These are phyloP conservation scores for Saccharomycopsis oosterbeekiorum DNA, from an alignment of 805 yeast genomes.

Conservation along the genomic window DNA sequence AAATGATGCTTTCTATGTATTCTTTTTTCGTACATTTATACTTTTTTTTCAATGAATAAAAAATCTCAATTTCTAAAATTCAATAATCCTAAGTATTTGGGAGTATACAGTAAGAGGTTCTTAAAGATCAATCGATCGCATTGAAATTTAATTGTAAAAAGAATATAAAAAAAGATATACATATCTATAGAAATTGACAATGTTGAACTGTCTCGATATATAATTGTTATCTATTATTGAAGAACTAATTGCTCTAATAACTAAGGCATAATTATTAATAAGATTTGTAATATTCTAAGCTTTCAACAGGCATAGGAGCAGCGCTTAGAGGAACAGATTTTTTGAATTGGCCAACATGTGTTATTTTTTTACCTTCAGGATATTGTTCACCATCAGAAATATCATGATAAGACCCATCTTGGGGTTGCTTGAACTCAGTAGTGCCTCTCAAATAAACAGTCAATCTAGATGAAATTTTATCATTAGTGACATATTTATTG, in stretches of 20 bases:
- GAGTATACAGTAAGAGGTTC: too few species aligned
- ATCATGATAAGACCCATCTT: not conserved
- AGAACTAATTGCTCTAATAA: too few species aligned
- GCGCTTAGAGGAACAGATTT: constrained; percentile 42
- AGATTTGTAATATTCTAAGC: constrained; percentile 20
- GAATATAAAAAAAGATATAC: too few species aligned
- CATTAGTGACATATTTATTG: constrained; percentile 22
- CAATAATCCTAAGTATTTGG: not conserved
- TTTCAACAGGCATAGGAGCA: constrained; percentile 46
- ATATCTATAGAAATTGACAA: too few species aligned
- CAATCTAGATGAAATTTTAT: constrained; percentile 7
- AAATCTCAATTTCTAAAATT: not conserved
- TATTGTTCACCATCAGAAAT: not conserved
- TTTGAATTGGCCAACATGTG: constrained; percentile 46
- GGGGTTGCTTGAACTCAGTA: constrained; percentile 3
- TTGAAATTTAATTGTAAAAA: too few species aligned
- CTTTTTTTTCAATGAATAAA: not conserved
- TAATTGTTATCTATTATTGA: too few species aligned
- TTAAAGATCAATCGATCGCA: too few species aligned
- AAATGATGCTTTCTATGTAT: not conserved
- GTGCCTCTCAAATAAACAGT: constrained; percentile 42
- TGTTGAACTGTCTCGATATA: too few species aligned
- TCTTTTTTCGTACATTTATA: not conserved
- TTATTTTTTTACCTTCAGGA: constrained; percentile 43
- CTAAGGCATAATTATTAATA: constrained; percentile 6